Evolutionary conservation across 2,329 filamentous ascomycete genomes (phyloP).

Genomic region (Aulographum hederae): DNA sequence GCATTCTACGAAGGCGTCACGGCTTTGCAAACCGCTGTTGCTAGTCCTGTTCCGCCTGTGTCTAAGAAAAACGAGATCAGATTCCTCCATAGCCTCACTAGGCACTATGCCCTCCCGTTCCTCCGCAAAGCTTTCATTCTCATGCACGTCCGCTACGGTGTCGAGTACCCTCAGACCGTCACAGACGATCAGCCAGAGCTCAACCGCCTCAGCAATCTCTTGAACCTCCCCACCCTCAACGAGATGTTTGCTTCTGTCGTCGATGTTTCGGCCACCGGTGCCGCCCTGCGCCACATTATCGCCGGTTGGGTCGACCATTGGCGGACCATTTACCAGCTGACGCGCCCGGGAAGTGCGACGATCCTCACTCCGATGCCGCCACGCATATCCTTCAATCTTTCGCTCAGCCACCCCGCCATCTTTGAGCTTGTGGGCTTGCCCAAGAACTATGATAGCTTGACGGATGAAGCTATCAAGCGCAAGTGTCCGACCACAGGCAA

Average conservation of each 20-base stretch:
- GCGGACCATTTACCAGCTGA: neutral
- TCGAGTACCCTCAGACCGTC: conserved; percentile 63
- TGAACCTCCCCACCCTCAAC: conserved; percentile 62
- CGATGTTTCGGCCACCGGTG: conserved; percentile 18
- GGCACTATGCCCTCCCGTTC: conserved; percentile 78
- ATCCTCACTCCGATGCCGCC: no score
- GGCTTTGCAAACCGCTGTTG: neutral
- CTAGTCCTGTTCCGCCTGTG: no score
- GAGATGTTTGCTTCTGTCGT: conserved; percentile 50
- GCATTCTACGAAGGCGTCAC: neutral
- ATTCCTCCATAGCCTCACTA: conserved; percentile 28
- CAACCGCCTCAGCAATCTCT: conserved; percentile 56
- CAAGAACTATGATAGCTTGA: conserved; percentile 78
- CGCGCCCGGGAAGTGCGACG: neutral
- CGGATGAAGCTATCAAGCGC: conserved; percentile 73
- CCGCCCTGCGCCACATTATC: conserved; percentile 7
- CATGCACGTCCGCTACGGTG: conserved; percentile 71
- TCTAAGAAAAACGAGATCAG: no score
- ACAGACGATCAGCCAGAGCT: conserved; percentile 57
- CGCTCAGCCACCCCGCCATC: conserved; percentile 66
- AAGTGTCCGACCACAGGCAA: conserved; percentile 81
- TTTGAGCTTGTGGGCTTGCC: conserved; percentile 88
- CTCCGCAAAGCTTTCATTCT: conserved; percentile 71
- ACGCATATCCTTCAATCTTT: no score
- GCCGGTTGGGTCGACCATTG: conserved; percentile 60